phyloP scores from a whole-genome alignment of 2,329 filamentous ascomycete species.

The Hypoxylon sp. region DNA sequence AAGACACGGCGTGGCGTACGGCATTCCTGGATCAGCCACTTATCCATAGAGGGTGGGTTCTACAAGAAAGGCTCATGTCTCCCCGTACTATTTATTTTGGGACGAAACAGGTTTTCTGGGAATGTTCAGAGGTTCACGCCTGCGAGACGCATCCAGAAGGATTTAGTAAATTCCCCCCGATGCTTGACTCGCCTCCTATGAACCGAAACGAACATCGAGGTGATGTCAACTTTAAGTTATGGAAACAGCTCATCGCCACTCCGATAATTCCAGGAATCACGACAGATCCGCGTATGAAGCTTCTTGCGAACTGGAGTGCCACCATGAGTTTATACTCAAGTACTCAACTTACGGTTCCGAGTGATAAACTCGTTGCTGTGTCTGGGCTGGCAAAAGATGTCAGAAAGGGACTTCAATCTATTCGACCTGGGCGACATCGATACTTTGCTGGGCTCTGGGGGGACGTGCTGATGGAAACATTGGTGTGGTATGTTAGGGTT shows the following conservation, averaged over 20 bases:
- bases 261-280: neutral
- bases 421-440: neutral
- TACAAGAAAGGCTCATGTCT: conserved; percentile 31
- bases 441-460: conserved; percentile 29
- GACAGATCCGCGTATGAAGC: neutral
- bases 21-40: conserved; percentile 19
- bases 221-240: neutral
- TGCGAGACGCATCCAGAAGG: conserved; percentile 27
- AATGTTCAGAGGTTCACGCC: conserved; percentile 24
- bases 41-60: conserved; percentile 19
- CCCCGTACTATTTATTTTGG: conserved; percentile 30
- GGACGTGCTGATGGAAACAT: conserved; percentile 19
- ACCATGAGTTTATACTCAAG: conserved; percentile 14
- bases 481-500: conserved; percentile 21
- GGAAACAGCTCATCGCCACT: conserved; percentile 26
- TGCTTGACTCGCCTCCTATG: neutral
- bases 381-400: conserved; percentile 24
- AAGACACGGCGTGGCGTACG: conserved; percentile 18
- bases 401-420: neutral
- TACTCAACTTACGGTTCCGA: conserved; percentile 8
- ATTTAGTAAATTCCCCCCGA: neutral
- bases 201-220: neutral
- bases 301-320: conserved; percentile 12
- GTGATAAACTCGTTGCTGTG: conserved; percentile 21
- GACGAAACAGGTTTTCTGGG: conserved; percentile 30